Conservation (phyloP, 495 filamentous ascomycete genomes). For the Xylaria scruposa region DNA sequence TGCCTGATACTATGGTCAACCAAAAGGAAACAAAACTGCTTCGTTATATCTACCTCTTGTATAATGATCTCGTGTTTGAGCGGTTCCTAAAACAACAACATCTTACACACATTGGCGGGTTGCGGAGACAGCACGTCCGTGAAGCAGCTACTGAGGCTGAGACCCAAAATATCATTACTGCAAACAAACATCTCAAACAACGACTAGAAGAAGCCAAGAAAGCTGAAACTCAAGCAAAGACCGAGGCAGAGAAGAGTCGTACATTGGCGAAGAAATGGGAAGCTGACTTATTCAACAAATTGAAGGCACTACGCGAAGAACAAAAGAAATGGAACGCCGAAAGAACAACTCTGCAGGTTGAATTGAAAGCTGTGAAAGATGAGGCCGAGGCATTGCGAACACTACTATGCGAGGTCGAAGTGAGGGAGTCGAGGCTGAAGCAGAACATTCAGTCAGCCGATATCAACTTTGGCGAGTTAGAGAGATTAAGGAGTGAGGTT, state of each 20-base stretch:
- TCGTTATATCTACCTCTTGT: slow-evolving; percentile 68
- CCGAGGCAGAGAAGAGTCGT: slow-evolving; percentile 68
- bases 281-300: slow-evolving; percentile 64
- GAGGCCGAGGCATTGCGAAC: slow-evolving; percentile 64
- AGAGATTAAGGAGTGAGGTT: slow-evolving; percentile 62
- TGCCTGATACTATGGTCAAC: slow-evolving; percentile 28
- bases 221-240: slow-evolving; percentile 65
- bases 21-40: slow-evolving; percentile 65
- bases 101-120: slow-evolving; percentile 73
- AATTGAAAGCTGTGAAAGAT: slow-evolving; percentile 56
- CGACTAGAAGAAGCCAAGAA: slow-evolving; percentile 72
- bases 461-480: slow-evolving; percentile 64
- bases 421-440: slow-evolving; percentile 61
- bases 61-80: slow-evolving; percentile 79
- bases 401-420: slow-evolving; percentile 66
- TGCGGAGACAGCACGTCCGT: slow-evolving; percentile 69
- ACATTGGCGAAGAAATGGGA: slow-evolving; percentile 75
- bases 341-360: slow-evolving; percentile 56
- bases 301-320: slow-evolving; percentile 67
- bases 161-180: slow-evolving; percentile 75
- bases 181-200: slow-evolving; percentile 70
- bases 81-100: slow-evolving; percentile 78
- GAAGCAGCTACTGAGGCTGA: slow-evolving; percentile 76
- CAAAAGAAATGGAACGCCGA: slow-evolving; percentile 68
- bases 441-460: slow-evolving; percentile 66